Base-by-base conservation (phyloP, 768 basidiomycete genomes). In the Daedalea quercina region DNA sequence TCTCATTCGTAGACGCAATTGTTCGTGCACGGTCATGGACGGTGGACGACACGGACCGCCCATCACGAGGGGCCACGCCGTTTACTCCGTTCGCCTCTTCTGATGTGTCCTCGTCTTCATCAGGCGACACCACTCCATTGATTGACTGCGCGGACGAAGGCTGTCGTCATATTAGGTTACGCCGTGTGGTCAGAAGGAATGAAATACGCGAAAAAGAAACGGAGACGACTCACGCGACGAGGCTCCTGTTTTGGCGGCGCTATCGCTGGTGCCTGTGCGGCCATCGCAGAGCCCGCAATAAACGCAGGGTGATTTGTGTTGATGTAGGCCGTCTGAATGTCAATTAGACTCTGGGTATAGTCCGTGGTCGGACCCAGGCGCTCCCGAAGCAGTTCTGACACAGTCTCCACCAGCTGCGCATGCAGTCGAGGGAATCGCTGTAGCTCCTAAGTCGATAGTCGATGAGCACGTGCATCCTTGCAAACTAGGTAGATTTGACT, bases 291-390 rank as follows among this genome's bases (percentile, higher is more conserved):
- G 9, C 89, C 87, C 19, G 86, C 76, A 52, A 94, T 85, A 69
- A 97, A 98, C 28, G 90, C 81, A 6, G 96, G 96, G 66, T 99
- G 96, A 67, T 98, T 98, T 52, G 94, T 98, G 68, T 99, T 99
- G 76, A 99, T 98, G 66, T 99, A 99, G 11, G 96, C 94, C 1
- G 93, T 93, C 69, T 99, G 96, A 46, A 99, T 99, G 61, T 87
- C 83, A 61, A 99, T 97, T 62, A 99, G 75, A 64, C 90, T 94
- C 60, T 92, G 89, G 0, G 94, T 87, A 68, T 98, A 98, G n/a
- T 94, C 89, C 1, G 91, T 93, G 0, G 96, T 96, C 1, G 96
- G 96, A 1, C 94, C 94, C 13, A 99, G 79, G 7, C 96, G 85
- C 69, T 99, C 96, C 46, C 94, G 82, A 34, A 99, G 73, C 15